A percentile compares a stretch with the other conserved stretches of the same genome.
Conservation (phyloP, 73 alveolate species). For the Symbiodinium natans region DNA sequence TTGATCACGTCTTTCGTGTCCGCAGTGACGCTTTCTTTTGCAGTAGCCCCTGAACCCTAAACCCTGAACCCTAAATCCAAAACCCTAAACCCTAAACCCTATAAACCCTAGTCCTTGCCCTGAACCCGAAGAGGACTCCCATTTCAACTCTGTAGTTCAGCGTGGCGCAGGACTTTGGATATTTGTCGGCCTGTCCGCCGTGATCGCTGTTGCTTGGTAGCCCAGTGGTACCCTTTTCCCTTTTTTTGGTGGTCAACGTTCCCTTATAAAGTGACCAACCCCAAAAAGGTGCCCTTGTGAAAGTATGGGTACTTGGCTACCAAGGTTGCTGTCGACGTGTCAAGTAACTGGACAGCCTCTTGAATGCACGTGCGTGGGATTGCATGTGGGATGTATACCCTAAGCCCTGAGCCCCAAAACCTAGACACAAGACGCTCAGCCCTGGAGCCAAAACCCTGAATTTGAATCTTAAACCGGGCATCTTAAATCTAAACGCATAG, state of each 20-base stretch:
- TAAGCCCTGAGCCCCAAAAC: background rate
- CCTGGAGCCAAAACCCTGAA: background rate
- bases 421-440: background rate
- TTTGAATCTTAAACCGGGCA: too few species aligned
- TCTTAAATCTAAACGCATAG: too few species aligned
- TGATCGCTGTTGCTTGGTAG: background rate
- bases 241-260: too few species aligned
- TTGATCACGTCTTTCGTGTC: too few species aligned
- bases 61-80: background rate
- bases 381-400: too few species aligned
- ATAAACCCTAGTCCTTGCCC: background rate
- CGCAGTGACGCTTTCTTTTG: background rate
- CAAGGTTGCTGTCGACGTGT: too few species aligned
- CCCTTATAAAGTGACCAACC: too few species aligned
- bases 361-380: background rate
- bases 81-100: background rate
- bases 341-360: background rate
- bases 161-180: background rate
- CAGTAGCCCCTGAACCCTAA: background rate
- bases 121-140: background rate
- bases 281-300: too few species aligned
- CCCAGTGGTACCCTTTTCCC: too few species aligned
- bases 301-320: too few species aligned
- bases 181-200: background rate
- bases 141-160: too few species aligned